A percentile compares a stretch with the other conserved stretches of the same genome.
phyloP scores from a whole-genome alignment of 116 monocot genomes.

The Papilionanthe hybrid region DNA sequence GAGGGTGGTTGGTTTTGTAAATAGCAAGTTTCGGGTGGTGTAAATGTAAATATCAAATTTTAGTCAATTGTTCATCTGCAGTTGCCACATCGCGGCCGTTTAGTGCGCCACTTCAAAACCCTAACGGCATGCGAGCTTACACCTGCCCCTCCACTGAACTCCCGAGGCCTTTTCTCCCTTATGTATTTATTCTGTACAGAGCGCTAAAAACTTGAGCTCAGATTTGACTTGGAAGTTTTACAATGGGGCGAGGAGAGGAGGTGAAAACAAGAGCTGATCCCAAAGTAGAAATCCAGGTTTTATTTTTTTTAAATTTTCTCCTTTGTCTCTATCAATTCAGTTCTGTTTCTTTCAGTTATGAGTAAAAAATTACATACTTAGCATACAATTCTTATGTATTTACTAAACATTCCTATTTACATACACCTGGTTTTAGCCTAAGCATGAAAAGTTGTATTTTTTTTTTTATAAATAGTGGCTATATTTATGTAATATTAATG shows the following conservation, averaged over 20 bases:
- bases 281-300: slow-evolving; percentile 28
- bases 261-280: slow-evolving; percentile 36
- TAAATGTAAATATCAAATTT: too few relatives aligned
- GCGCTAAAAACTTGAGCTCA: not conserved
- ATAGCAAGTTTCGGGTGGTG: not conserved
- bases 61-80: not conserved
- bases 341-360: too few relatives aligned
- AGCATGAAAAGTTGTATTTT: too few relatives aligned
- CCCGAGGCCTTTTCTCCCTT: not conserved
- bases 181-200: too few relatives aligned
- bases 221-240: not conserved
- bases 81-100: not conserved
- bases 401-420: too few relatives aligned
- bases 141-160: not conserved
- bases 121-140: not conserved
- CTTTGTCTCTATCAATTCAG: not conserved
- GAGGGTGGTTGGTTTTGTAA: too few relatives aligned
- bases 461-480: too few relatives aligned
- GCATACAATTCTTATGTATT: too few relatives aligned
- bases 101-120: not conserved
- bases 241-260: slow-evolving; percentile 43
- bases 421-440: too few relatives aligned
- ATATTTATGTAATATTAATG: too few relatives aligned
- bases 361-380: too few relatives aligned
- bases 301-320: not conserved